These are phyloP conservation scores for Parmelia sp. DNA, from an alignment of 495 filamentous ascomycete genomes.

Conservation along the genomic window DNA sequence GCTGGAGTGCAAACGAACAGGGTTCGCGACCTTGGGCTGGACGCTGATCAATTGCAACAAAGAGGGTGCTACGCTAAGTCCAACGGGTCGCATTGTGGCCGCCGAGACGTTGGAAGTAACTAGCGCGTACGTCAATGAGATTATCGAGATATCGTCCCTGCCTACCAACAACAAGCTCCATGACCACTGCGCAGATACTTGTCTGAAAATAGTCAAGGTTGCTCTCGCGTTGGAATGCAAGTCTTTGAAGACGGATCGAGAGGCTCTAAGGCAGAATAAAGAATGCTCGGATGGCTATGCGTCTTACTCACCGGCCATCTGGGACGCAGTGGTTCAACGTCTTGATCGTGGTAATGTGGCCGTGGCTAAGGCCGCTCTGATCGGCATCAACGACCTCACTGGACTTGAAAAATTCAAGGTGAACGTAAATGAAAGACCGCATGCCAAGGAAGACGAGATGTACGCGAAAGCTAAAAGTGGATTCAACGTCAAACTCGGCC, in stretches of 20 bases:
- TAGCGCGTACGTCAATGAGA: conserved; percentile 41
- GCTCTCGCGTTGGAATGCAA: conserved; percentile 71
- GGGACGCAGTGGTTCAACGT: conserved; percentile 66
- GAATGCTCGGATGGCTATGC: conserved; percentile 61
- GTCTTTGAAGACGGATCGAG: conserved; percentile 63
- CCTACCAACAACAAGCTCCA: conserved; percentile 11
- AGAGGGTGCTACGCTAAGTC: conserved; percentile 41
- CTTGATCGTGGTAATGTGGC: conserved; percentile 56
- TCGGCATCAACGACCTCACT: conserved; percentile 60
- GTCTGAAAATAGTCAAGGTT: conserved; percentile 44
- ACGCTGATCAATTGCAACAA: conserved; percentile 49
- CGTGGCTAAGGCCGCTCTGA: conserved; percentile 64
- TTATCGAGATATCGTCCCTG: conserved; percentile 35
- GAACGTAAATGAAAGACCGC: conserved; percentile 55
- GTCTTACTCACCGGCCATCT: conserved; percentile 60
- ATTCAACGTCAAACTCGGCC: conserved; percentile 68
- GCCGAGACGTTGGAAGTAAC: conserved; percentile 49
- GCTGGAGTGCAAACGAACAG: conserved; percentile 46
- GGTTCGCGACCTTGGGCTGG: conserved; percentile 44
- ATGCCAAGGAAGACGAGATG: conserved; percentile 42
- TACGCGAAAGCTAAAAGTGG: conserved; percentile 49
- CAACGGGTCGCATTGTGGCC: conserved; percentile 48
- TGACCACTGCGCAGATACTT: conserved; percentile 13
- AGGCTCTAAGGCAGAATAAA: conserved; percentile 51
- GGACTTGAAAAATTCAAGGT: conserved; percentile 64